Evolutionary conservation across 345 rosid species (phyloP), one percentile per base, ranked within the genome.

Genomic region (Populus alba): DNA sequence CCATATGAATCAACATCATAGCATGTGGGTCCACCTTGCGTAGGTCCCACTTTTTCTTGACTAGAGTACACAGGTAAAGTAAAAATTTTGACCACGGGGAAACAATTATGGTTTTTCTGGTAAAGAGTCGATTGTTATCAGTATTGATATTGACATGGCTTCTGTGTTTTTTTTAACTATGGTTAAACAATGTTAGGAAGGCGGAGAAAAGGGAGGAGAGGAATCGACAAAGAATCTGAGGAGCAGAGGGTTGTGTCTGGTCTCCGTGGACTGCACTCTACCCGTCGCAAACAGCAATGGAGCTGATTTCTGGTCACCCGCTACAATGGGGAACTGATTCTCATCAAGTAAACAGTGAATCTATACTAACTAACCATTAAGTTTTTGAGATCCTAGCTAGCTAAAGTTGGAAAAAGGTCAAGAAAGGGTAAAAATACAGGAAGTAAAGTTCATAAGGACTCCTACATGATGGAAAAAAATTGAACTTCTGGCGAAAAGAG

Each of bases 251-350:
- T 78, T 95, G 49, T 93, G 99, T 76, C 83, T 95, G 66, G 97
- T 91, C 53, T 97, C 97, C 1, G 80, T 89, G 76, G 92, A 87
- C 0, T 89, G 85, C 80, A 88, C 94, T 71, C 72, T 83, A 39
- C 92, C 88, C 80, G 92, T 91, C 83, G 92, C 82, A 6, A 86
- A 78, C 70, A 83, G 81, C 75, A 93, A 91, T 75, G 98, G 99
- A 22, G 97, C 97, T 16, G 97, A 95, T 90, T 89, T 87, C 78
- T 95, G 98, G 97, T 90, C 96, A 67, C 94, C 98, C 31, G 89
- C 89, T 33, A 84, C 90, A 6, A 87, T 66, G 85, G 83, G 80
- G 51, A 84, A 75, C 73, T 59, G 73, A 8, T 31, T 76, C 20
- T 62, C 70, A 27, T 29, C 80, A 71, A 55, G 73, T 31, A 27